These are phyloP conservation scores for Alternaria sp. DNA, from an alignment of 2,329 filamentous ascomycete genomes.

Conservation along the genomic window DNA sequence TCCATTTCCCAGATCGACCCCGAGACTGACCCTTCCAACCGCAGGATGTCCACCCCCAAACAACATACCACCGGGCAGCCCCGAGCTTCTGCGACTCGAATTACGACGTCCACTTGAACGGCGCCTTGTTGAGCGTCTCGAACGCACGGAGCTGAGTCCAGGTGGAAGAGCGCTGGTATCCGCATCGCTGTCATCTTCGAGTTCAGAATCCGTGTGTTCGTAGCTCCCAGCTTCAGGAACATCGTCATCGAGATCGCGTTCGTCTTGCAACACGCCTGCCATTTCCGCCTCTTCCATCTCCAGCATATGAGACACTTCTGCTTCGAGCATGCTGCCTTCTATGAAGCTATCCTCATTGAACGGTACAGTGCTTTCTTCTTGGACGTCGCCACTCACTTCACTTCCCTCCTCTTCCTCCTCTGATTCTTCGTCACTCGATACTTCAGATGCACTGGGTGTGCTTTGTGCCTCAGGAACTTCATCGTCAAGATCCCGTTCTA, in stretches of 20 bases:
- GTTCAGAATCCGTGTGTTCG: slow-evolving; percentile 64
- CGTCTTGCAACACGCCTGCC: slow-evolving; percentile 58
- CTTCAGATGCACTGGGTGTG: slow-evolving; percentile 43
- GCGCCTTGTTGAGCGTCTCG: slow-evolving; percentile 31
- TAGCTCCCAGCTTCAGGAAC: slow-evolving; percentile 63
- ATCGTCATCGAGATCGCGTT: slow-evolving; percentile 61
- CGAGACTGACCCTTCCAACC: slow-evolving; percentile 25
- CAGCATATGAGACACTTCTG: slow-evolving; percentile 50
- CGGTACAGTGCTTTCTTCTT: slow-evolving; percentile 49
- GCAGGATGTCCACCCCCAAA: slow-evolving; percentile 10
- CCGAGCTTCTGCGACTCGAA: slow-evolving; percentile 33
- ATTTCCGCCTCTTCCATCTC: slow-evolving; percentile 59
- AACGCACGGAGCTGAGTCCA: slow-evolving; percentile 32
- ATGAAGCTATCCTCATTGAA: slow-evolving; percentile 61
- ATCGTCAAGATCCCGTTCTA: slow-evolving; percentile 53
- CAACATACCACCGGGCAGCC: slow-evolving; percentile 20
- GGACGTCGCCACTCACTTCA: slow-evolving; percentile 33
- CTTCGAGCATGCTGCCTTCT: slow-evolving; percentile 55
- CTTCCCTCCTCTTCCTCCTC: slow-evolving; percentile 13
- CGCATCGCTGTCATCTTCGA: slow-evolving; percentile 52
- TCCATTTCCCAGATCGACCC: slow-evolving; percentile 32
- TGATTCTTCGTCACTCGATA: slow-evolving; percentile 39
- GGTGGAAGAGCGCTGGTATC: slow-evolving; percentile 27
- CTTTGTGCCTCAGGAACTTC: slow-evolving; percentile 51
- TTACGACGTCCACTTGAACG: slow-evolving; percentile 32